These are phyloP conservation scores for Aspergillus sparsus DNA, from an alignment of 495 filamentous ascomycete species.

Conservation along the genomic window DNA sequence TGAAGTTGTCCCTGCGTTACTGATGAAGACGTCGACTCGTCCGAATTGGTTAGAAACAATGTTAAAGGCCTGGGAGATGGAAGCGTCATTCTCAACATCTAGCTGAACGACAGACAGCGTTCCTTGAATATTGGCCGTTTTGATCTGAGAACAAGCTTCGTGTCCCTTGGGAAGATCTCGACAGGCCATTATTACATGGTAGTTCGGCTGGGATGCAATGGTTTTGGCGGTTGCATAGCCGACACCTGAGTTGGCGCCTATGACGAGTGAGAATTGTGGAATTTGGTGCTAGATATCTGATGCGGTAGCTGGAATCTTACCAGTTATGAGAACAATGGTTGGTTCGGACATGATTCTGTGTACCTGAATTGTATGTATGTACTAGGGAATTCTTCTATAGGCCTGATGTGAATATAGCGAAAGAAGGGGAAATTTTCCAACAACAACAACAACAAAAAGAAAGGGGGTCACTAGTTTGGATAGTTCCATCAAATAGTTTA, in stretches of 20 bases:
- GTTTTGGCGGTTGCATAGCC: slow-evolving; percentile 21
- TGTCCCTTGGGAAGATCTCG: slow-evolving; percentile 5
- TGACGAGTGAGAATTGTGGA: not conserved
- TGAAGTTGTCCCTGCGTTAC: slow-evolving; percentile 28
- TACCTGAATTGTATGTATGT: no score
- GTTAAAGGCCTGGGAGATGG: slow-evolving; percentile 27
- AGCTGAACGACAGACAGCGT: slow-evolving; percentile 28
- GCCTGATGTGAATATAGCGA: no score
- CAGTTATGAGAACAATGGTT: no score
- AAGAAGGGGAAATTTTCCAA: no score
- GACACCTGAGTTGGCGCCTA: slow-evolving; percentile 16
- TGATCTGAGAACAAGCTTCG: not conserved
- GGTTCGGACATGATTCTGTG: no score
- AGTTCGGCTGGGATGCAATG: slow-evolving; percentile 11
- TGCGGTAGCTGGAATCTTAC: no score
- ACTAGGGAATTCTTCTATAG: no score
- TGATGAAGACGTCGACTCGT: slow-evolving; percentile 32
- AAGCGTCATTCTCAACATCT: slow-evolving; percentile 33
- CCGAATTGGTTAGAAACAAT: slow-evolving; percentile 31
- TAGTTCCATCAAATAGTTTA: no score
- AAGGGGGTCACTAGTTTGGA: no score
- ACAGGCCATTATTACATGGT: slow-evolving; percentile 18
- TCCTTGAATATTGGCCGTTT: not conserved
- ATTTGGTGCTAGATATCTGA: no score
- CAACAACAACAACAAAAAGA: no score